Evolutionary conservation across 2,329 filamentous ascomycete species (phyloP).

Genomic region (Verticillium isaacii): DNA sequence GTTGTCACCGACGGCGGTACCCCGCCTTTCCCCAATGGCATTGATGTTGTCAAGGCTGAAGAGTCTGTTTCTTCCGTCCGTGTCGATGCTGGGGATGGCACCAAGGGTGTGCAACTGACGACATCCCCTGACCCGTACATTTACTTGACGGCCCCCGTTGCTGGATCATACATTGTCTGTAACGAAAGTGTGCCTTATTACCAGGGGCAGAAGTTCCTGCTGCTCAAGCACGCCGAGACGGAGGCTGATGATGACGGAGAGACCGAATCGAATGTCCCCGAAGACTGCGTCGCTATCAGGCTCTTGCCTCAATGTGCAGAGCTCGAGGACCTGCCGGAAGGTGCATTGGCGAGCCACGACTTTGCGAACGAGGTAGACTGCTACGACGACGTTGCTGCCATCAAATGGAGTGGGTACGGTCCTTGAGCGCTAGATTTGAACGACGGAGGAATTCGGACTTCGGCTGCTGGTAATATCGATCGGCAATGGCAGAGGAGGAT

Average conservation of each 20-base stretch:
- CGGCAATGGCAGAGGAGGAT: background rate
- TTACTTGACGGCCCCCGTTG: slow-evolving; percentile 16
- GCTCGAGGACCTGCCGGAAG: slow-evolving; percentile 28
- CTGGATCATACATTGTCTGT: slow-evolving; percentile 36
- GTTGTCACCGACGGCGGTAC: slow-evolving; percentile 36
- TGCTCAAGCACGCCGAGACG: slow-evolving; percentile 31
- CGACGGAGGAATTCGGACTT: background rate
- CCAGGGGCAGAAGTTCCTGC: slow-evolving; percentile 25
- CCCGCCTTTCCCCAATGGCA: slow-evolving; percentile 30
- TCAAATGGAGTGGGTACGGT: slow-evolving; percentile 29
- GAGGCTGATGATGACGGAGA: slow-evolving; percentile 9
- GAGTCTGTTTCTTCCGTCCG: slow-evolving; percentile 22
- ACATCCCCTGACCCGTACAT: slow-evolving; percentile 26
- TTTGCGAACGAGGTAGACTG: slow-evolving; percentile 32
- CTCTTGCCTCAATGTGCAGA: slow-evolving; percentile 38
- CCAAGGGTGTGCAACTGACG: slow-evolving; percentile 26
- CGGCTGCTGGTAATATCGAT: background rate
- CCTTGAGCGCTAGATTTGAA: background rate
- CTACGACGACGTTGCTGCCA: slow-evolving; percentile 30
- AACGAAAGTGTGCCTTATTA: slow-evolving; percentile 37
- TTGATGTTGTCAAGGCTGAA: slow-evolving; percentile 23
- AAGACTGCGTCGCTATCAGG: slow-evolving; percentile 34
- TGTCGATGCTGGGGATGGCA: slow-evolving; percentile 29
- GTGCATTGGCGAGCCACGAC: slow-evolving; percentile 31
- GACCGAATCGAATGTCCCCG: slow-evolving; percentile 20